Evolutionary conservation across 768 basidiomycete genomes (phyloP), one percentile per base, ranked within the genome.

Genomic region (Boletus coccyginus): DNA sequence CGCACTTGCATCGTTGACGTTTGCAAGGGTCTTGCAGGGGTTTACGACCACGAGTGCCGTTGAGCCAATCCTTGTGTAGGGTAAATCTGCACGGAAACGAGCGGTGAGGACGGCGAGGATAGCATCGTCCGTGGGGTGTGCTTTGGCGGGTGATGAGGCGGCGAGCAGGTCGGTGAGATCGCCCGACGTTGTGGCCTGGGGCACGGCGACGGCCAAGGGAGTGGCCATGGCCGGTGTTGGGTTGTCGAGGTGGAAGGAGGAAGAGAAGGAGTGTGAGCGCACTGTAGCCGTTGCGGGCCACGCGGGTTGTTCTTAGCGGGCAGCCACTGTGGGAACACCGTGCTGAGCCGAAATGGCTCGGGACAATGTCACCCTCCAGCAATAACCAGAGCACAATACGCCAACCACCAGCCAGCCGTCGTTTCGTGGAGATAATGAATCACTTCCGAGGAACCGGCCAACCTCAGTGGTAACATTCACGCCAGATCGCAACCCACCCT

Each of bases 31-130:
- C 69, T 85, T 80, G 66, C 80, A 75, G 1, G 86, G 86, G 67
- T 87, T 87, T 59, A 87, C 70, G 50, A 80, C 77, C 49, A 87
- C 71, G 65, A 85, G 75, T 46, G 75, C 75, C 32, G 80, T 77
- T 11, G 78, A 64, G 32, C 75, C 73, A 39, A 84, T 69, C 19
- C 79, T 72, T n/a, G 83, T 74, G 62, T 81, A 84, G 35, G 84
- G 80, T 12, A 79, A 68, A 62, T 87, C 86, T 33, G 75, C 71
- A 24, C 86, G 81, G 53, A 85, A 81, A 56, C 86, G 82, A 17
- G 80, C 73, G 56, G 77, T 75, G 53, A 87, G 77, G 52, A 80
- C 77, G 55, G 78, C 67, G 60, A 84, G 77, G 69, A 87, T 70
- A 54, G 76, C 69, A 63, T 87, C 86, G 64, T 84, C 80, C 36